Evolutionary conservation across 208 protist genomes (phyloP).

Genomic region (Herpetomonas muscarum): DNA sequence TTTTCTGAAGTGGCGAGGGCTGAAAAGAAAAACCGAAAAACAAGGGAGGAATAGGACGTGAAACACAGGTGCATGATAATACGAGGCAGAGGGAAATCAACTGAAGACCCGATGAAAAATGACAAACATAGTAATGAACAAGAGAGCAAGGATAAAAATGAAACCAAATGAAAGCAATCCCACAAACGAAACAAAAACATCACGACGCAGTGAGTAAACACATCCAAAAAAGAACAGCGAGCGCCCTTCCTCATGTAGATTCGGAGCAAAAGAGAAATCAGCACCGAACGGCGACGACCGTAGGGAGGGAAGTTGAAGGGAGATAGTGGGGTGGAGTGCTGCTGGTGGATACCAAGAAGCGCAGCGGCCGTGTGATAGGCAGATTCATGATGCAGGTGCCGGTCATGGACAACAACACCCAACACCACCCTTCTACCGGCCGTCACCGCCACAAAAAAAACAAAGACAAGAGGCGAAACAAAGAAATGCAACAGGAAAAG

Average conservation of each 20-base stretch:
- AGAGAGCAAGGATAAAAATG: constrained; percentile 2
- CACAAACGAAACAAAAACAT: neutral
- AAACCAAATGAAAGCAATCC: constrained; percentile 4
- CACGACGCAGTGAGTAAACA: neutral
- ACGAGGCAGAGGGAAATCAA: constrained; percentile 3
- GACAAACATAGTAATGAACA: neutral
- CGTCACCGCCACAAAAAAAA: constrained; percentile 16
- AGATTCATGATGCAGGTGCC: too few species aligned
- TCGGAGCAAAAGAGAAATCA: too few species aligned
- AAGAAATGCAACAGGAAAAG: neutral
- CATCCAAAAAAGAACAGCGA: constrained; percentile 1
- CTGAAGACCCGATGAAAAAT: constrained; percentile 5
- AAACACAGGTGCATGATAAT: constrained; percentile 8
- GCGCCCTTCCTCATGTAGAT: constrained; percentile 1
- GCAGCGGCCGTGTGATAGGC: too few species aligned
- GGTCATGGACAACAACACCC: too few species aligned
- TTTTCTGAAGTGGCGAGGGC: neutral
- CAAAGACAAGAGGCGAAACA: neutral
- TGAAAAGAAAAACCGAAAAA: constrained; percentile 4
- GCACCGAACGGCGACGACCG: neutral
- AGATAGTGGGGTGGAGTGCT: too few species aligned
- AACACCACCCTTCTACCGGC: too few species aligned
- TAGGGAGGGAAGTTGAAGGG: too few species aligned
- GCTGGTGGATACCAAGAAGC: too few species aligned
- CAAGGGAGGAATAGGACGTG: neutral